Evolutionary conservation across 1,139 yeast genomes (phyloP), one percentile per base, ranked within the genome.

Genomic region (Protomyces pachydermus): DNA sequence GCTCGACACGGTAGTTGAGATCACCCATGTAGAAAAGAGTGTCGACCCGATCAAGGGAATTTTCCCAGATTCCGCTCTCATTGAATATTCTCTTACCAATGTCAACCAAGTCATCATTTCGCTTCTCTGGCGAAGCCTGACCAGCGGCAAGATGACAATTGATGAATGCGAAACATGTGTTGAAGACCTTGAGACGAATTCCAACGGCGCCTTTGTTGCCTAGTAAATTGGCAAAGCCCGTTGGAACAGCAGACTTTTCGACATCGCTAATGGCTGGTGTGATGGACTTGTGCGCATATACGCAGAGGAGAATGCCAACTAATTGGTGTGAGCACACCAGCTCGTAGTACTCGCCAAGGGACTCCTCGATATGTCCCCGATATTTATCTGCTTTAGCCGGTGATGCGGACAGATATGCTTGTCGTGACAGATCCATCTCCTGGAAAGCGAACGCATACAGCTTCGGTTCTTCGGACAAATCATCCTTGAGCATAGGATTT

Each of bases 1-100:
- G 77, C 34, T 78, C 77, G 25, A 85, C 77, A 66, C 96, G 77
- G 74, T 85, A 89, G 73, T 89, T 89, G 68, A 88, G 77, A 71
- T 89, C 96, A 2, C 96, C 67, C 58, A 54, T 46, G 34, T 53
- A 52, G 10, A 65, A 53, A 32, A 64, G 52, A 28, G 55, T 61
- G 34, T 65, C 66, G 46, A 55, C 45, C 16, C 57, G 65, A 20
- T 53, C 57, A 14, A 58, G 28, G 35, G 56, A 52, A 39, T 25
- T 45, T 28, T 58, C 53, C 62, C 62, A 58, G 23, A 58, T 45
- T 12, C 61, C 55, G 14, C 39, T 45, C 18, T 54, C 60, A 39
- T 64, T 52, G 54, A 65, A 60, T 6, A 56, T 53, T 3, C 56
- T 16, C 51, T 56, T 61, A 20, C 35, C 39, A 45, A 65, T 65